Evolutionary conservation across 176 grass and related monocot genomes (phyloP).

Genomic region (Zizania latifolia): DNA sequence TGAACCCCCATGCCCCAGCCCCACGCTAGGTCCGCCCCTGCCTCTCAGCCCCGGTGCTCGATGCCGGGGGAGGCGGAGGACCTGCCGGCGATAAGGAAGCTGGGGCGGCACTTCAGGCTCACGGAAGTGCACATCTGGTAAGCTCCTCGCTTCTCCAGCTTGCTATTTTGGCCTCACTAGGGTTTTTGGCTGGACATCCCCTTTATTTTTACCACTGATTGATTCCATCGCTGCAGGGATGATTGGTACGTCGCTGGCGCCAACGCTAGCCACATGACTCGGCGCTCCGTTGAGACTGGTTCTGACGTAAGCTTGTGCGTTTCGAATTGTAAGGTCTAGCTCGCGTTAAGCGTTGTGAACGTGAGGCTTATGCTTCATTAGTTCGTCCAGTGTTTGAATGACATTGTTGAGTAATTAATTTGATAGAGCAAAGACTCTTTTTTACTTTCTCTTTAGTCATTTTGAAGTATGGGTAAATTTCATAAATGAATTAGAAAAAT

Average conservation of each 20-base stretch:
- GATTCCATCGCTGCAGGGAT: conserved; percentile 55
- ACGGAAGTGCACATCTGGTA: conserved; percentile 73
- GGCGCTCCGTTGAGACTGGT: conserved; percentile 9
- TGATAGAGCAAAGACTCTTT: background rate
- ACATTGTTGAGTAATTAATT: background rate
- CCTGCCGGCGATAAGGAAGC: conserved; percentile 32
- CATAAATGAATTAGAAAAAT: background rate
- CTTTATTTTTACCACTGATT: background rate
- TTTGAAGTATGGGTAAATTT: background rate
- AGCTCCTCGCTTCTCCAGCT: background rate
- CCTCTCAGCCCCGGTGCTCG: background rate
- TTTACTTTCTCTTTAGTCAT: background rate
- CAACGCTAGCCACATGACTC: background rate
- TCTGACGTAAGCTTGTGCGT: background rate
- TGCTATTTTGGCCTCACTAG: background rate
- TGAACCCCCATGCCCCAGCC: too few species aligned
- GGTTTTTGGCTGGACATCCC: background rate
- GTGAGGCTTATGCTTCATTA: background rate
- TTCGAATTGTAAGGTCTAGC: background rate
- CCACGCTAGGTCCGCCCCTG: background rate
- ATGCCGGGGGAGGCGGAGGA: conserved; percentile 15
- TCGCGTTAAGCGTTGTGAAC: background rate
- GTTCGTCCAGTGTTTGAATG: background rate
- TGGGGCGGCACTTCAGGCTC: conserved; percentile 58
- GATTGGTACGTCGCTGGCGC: conserved; percentile 26